These are phyloP conservation scores for Colletotrichum falcatum DNA, from an alignment of 2,329 filamentous ascomycete species.

Conservation along the genomic window DNA sequence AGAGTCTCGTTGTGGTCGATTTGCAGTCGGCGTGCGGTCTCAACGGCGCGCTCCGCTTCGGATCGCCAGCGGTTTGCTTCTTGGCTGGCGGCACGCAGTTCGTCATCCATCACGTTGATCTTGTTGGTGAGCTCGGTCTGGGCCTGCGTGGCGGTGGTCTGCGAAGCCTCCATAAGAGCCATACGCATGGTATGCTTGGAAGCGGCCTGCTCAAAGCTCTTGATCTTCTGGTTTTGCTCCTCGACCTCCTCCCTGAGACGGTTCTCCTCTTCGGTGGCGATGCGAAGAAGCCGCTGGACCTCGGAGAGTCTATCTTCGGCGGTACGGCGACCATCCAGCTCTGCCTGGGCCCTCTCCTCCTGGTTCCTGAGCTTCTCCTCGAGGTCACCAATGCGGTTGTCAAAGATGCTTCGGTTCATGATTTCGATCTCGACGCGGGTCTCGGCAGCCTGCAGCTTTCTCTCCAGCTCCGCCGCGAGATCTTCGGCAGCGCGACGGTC, in stretches of 20 bases:
- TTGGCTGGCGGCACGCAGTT: constrained; percentile 66
- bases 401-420: constrained; percentile 68
- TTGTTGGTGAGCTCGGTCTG: constrained; percentile 68
- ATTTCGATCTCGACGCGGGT: constrained; percentile 71
- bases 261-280: constrained; percentile 78
- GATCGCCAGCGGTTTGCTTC: constrained; percentile 71
- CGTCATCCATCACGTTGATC: constrained; percentile 64
- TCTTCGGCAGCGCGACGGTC: constrained; percentile 66
- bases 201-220: constrained; percentile 66
- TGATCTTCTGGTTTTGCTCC: constrained; percentile 76
- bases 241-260: constrained; percentile 75
- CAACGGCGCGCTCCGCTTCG: constrained; percentile 70
- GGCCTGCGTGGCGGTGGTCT: constrained; percentile 66
- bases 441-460: constrained; percentile 68
- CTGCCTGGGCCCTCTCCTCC: constrained; percentile 72
- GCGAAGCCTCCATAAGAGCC: constrained; percentile 76
- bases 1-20: constrained; percentile 61
- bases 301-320: constrained; percentile 81
- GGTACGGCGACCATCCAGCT: constrained; percentile 71
- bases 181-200: constrained; percentile 71
- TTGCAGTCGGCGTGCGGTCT: constrained; percentile 61
- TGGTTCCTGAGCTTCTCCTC: constrained; percentile 75
- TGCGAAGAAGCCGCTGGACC: constrained; percentile 75
- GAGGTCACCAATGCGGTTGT: constrained; percentile 74
- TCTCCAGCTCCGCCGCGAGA: constrained; percentile 62